These are phyloP conservation scores for Sisymbrium altissimum DNA, from an alignment of 345 rosid genomes.

Conservation along the genomic window DNA sequence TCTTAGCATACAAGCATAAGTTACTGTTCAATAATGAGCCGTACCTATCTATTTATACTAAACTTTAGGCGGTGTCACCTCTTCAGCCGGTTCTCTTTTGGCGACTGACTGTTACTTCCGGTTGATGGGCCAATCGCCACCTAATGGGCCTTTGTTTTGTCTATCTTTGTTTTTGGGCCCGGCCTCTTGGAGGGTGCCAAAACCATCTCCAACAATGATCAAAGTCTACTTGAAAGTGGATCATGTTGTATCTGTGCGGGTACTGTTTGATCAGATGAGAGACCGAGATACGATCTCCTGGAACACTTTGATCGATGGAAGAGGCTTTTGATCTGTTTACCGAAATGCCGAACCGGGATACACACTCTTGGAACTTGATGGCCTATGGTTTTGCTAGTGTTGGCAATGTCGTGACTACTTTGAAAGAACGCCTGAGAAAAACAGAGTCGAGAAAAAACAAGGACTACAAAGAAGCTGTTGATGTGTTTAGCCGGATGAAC, in stretches of 20 bases:
- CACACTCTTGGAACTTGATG: slow-evolving; percentile 63
- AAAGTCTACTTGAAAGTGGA: slow-evolving; percentile 65
- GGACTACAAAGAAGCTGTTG: slow-evolving; percentile 49
- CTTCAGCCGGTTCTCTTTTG: too few relatives aligned
- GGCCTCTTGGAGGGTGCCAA: too few relatives aligned
- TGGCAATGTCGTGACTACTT: slow-evolving; percentile 45
- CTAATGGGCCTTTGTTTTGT: too few relatives aligned
- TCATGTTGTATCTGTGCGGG: slow-evolving; percentile 50
- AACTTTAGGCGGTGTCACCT: too few relatives aligned
- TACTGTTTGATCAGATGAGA: slow-evolving; percentile 56
- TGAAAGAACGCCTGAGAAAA: slow-evolving; percentile 52
- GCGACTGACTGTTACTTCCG: too few relatives aligned
- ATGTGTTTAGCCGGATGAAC: slow-evolving; percentile 54
- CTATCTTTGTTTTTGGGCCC: too few relatives aligned
- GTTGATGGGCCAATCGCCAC: too few relatives aligned
- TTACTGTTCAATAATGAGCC: too few relatives aligned
- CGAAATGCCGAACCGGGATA: slow-evolving; percentile 54
- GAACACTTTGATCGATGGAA: slow-evolving; percentile 71
- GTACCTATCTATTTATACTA: too few relatives aligned
- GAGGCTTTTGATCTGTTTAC: slow-evolving; percentile 54
- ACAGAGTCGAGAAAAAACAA: slow-evolving; percentile 49
- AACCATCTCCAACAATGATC: slow-evolving; percentile 71
- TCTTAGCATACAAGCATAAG: too few relatives aligned
- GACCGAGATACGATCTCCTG: slow-evolving; percentile 62
- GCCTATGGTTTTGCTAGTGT: slow-evolving; percentile 51